phyloP scores from a whole-genome alignment of 1,139 yeast genomes.

The Suhomyces panamericanus region DNA sequence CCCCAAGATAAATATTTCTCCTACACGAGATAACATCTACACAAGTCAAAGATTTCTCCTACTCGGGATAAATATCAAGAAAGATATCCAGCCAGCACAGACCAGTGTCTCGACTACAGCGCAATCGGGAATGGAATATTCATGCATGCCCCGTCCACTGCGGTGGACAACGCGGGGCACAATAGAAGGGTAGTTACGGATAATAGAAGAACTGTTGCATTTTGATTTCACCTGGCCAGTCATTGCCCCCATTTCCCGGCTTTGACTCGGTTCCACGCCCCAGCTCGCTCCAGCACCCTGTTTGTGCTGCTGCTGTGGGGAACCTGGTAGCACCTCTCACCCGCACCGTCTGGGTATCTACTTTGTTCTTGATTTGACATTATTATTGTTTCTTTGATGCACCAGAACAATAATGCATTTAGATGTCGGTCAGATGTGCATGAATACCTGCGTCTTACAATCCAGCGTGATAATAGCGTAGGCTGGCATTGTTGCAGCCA shows the following conservation, averaged over 20 bases:
- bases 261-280: no score
- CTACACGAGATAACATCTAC: no score
- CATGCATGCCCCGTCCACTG: not conserved
- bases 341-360: not conserved
- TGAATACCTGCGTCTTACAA: not conserved
- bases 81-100: no score
- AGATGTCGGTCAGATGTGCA: not conserved
- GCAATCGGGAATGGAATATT: not conserved
- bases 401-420: not conserved
- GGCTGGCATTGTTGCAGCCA: no score
- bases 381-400: not conserved
- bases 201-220: not conserved
- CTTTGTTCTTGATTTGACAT: not conserved
- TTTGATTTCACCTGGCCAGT: not conserved
- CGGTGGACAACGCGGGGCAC: not conserved
- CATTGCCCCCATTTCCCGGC: no score
- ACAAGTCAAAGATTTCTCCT: no score
- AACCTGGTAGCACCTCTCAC: not conserved
- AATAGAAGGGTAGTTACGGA: constrained; percentile 1
- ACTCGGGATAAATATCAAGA: no score
- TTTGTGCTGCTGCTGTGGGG: not conserved
- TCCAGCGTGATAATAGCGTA: not conserved
- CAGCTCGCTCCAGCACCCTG: no score
- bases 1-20: no score
- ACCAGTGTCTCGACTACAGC: not conserved